phyloP scores from a whole-genome alignment of 2,329 filamentous ascomycete genomes.

The Claviceps quebecensis region DNA sequence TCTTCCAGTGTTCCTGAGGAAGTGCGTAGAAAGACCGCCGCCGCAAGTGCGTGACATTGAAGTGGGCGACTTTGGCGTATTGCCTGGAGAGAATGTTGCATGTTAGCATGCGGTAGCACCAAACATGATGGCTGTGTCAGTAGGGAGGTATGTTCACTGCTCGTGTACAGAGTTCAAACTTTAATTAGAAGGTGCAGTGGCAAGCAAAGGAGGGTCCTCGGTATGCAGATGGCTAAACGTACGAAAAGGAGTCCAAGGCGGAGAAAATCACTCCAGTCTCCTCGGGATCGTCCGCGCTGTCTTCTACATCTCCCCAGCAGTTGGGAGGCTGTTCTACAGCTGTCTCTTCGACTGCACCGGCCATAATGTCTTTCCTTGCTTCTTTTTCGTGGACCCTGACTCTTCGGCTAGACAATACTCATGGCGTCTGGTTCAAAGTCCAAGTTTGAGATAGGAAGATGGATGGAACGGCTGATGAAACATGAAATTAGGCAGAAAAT shows the following conservation, averaged over 20 bases:
- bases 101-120: neutral
- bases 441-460: neutral
- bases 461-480: neutral
- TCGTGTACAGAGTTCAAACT: too few relatives aligned
- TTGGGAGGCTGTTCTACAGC: constrained; percentile 14
- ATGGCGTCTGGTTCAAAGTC: neutral
- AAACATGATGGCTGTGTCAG: too few relatives aligned
- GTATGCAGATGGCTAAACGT: constrained; percentile 22
- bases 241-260: constrained; percentile 83
- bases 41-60: constrained; percentile 80
- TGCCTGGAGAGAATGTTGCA: constrained; percentile 38
- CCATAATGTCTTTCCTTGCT: neutral
- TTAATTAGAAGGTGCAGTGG: too few relatives aligned
- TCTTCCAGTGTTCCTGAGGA: constrained; percentile 67
- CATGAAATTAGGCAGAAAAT: neutral
- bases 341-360: neutral
- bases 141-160: neutral
- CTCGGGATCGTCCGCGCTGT: constrained; percentile 59
- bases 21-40: constrained; percentile 89
- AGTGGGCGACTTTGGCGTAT: constrained; percentile 74
- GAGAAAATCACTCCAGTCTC: constrained; percentile 69
- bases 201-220: too few relatives aligned
- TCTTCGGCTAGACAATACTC: neutral
- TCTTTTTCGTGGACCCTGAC: neutral
- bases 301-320: constrained; percentile 48